These are phyloP conservation scores for Macrolepiota dolichaula DNA, from an alignment of 768 basidiomycete species.

Conservation along the genomic window DNA sequence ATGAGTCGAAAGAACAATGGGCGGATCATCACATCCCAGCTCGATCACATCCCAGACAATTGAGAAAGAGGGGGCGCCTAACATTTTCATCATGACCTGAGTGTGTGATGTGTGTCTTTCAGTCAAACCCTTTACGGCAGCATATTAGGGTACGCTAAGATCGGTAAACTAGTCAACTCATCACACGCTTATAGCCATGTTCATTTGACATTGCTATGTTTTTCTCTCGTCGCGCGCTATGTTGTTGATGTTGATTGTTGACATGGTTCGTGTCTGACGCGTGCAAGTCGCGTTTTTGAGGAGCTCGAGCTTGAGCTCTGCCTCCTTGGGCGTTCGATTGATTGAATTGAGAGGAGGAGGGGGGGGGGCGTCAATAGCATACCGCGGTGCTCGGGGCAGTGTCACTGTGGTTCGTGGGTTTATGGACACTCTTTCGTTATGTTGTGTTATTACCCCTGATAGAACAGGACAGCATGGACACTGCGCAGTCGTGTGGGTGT, in stretches of 20 bases:
- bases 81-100: background rate
- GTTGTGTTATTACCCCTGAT: no score
- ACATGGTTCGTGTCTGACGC: background rate
- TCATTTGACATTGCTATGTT: background rate
- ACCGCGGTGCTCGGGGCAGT: no score
- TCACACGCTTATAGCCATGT: background rate
- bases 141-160: no score
- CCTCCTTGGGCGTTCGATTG: background rate
- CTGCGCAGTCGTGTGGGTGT: no score
- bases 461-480: no score
- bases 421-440: no score
- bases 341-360: no score
- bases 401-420: no score
- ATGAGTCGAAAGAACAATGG: background rate
- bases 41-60: background rate
- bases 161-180: no score
- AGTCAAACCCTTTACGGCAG: no score
- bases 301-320: background rate
- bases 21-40: background rate
- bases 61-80: background rate
- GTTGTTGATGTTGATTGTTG: background rate
- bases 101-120: no score
- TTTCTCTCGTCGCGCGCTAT: background rate
- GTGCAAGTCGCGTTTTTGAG: background rate
- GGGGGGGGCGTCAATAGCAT: background rate